Base-by-base conservation (phyloP, 2,329 filamentous ascomycete species). In the Sphaerulina vaccinii region DNA sequence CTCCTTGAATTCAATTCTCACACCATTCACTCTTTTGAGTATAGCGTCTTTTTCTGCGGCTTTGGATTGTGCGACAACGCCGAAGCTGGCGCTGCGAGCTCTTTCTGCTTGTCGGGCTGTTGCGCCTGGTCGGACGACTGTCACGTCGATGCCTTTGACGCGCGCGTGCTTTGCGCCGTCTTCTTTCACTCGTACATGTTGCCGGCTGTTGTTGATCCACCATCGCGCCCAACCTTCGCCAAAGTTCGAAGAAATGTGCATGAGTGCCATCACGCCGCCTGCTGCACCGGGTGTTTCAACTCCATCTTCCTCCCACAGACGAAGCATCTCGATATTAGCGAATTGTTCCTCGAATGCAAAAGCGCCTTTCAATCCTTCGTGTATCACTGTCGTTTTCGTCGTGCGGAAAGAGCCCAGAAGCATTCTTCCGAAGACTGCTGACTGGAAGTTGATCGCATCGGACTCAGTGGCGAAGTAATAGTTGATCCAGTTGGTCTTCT, bases 341-440 rank as follows among this genome's bases (percentile, higher is more conserved):
- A 77, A 74, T 58, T 76, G 74, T 56, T 76, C 73, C 47, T 75
- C 71, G 49, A 75, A 74, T 2, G 71, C 64, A 47, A 76, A 71
- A 0, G 70, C 65, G 1, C 70, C 67, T 16, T 66, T 62, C 15
- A 75, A 43, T 4, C 74, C 73, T 49, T 73, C 69, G 58, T 75
- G 74, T 7, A 74, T 63, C 19, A 75, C 71, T 27, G 71, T 70
- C 1, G 73, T 75, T 49, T 74, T 73, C 24, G 67, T 69, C 0
- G 73, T 76, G 24, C 69, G 67, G 52, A 68, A 75, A 3, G 69
- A 71, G 2, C 68, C 71, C 1, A 76, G 60, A 6, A 77, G 68
- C 4, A 64, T 69, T 24, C 72, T 69, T 23, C 73, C 73, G 63
- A 75, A 75, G 7, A 77, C 64, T 36, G 73, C 73, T 50, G 72